Evolutionary conservation across 805 yeast species (phyloP).

Genomic region (Saturnispora serradocipensis): DNA sequence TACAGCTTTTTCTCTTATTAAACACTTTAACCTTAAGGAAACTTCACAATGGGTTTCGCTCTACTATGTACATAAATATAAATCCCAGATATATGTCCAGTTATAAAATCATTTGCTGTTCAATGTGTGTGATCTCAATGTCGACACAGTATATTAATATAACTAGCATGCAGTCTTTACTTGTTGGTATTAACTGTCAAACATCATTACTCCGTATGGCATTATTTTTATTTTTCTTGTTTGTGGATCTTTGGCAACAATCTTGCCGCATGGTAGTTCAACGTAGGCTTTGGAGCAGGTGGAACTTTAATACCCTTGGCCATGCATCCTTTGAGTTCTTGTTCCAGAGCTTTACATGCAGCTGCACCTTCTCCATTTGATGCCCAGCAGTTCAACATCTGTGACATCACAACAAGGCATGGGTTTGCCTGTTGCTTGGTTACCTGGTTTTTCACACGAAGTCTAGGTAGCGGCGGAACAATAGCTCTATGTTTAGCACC

Average conservation of each 20-base stretch:
- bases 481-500: constrained; percentile 16
- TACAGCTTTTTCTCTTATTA: not conserved
- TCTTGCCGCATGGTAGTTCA: constrained; percentile 49
- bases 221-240: constrained; percentile 16
- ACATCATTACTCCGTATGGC: too few relatives aligned
- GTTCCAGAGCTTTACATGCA: constrained; percentile 55
- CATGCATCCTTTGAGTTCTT: constrained; percentile 71
- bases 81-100: not conserved
- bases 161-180: too few relatives aligned
- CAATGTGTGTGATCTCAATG: too few relatives aligned
- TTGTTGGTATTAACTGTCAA: too few relatives aligned
- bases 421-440: constrained; percentile 52
- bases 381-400: constrained; percentile 90
- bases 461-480: constrained; percentile 65
- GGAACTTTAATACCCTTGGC: constrained; percentile 28
- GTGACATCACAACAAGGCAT: constrained; percentile 75
- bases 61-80: not conserved
- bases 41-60: not conserved
- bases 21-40: not conserved
- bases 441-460: constrained; percentile 59
- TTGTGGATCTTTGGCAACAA: constrained; percentile 45
- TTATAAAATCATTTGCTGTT: too few relatives aligned
- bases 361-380: constrained; percentile 79
- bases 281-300: constrained; percentile 35
- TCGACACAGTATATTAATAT: too few relatives aligned